A percentile compares a stretch with the other conserved stretches of the same genome.
Conservation (phyloP, 2,329 filamentous ascomycete species). For the Beauveria varroae region DNA sequence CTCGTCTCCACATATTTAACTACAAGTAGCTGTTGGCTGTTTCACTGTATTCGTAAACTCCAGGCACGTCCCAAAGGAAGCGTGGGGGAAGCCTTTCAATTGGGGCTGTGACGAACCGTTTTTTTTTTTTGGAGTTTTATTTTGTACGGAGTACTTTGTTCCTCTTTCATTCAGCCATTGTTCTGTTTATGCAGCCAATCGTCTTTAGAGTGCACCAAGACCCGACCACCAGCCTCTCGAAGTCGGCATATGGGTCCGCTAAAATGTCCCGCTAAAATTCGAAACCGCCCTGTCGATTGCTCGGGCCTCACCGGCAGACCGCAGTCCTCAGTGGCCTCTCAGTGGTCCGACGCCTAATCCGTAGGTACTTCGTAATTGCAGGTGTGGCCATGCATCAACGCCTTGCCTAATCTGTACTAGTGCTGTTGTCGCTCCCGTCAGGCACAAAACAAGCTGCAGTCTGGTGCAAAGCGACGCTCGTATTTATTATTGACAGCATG, state of each 20-base stretch:
- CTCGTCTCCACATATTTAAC: too few relatives aligned
- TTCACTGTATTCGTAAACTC: too few relatives aligned
- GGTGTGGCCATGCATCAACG: neutral
- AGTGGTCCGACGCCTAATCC: neutral
- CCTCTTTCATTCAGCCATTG: too few relatives aligned
- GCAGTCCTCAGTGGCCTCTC: neutral
- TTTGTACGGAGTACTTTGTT: too few relatives aligned
- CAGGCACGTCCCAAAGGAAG: too few relatives aligned
- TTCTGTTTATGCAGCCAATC: too few relatives aligned
- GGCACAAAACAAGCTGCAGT: conserved; percentile 8
- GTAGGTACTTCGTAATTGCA: neutral
- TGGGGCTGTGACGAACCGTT: too few relatives aligned
- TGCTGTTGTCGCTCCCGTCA: neutral
- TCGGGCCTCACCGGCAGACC: neutral
- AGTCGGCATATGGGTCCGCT: neutral
- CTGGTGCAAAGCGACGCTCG: conserved; percentile 5
- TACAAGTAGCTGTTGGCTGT: too few relatives aligned
- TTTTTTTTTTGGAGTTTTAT: too few relatives aligned
- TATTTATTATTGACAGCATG: neutral
- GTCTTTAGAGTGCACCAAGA: neutral
- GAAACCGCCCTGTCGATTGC: neutral
- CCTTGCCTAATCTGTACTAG: neutral
- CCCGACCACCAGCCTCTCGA: neutral
- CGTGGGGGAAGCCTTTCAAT: too few relatives aligned
- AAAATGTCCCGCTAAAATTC: neutral